These are phyloP conservation scores for Hymenoscyphus fraxineus DNA, from an alignment of 2,329 filamentous ascomycete genomes.

Conservation along the genomic window DNA sequence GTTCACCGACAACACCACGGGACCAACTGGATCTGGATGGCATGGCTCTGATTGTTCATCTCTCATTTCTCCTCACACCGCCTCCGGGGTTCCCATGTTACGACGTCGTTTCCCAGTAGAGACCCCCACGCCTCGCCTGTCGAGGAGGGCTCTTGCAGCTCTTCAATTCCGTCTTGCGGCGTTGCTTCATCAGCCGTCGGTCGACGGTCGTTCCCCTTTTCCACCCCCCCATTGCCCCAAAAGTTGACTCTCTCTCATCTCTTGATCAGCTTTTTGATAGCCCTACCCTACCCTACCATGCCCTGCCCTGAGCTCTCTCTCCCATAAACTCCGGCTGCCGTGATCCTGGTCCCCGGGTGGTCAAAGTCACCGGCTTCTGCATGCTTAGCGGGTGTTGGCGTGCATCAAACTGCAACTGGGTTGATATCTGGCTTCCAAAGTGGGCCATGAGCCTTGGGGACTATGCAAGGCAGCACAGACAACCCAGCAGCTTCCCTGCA, in stretches of 20 bases:
- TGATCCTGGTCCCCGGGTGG: neutral
- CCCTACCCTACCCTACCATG: neutral
- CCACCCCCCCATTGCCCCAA: neutral
- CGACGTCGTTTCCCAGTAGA: neutral
- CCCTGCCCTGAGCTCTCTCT: too few relatives aligned
- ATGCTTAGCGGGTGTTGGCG: slow-evolving; percentile 1
- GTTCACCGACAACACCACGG: slow-evolving; percentile 1
- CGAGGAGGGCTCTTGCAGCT: neutral
- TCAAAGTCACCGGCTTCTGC: neutral
- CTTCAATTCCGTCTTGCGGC: neutral
- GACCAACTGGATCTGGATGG: neutral
- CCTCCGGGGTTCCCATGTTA: neutral
- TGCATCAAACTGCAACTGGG: slow-evolving; percentile 4
- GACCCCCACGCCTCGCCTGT: neutral
- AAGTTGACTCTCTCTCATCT: neutral
- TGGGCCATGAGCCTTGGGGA: neutral
- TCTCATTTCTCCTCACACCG: neutral
- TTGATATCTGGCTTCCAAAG: slow-evolving; percentile 8
- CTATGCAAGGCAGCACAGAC: slow-evolving; percentile 22
- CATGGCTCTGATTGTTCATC: neutral
- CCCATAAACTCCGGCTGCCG: neutral
- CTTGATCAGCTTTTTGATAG: neutral
- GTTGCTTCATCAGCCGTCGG: neutral
- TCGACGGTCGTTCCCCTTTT: neutral
- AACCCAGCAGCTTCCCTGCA: slow-evolving; percentile 2